Base-by-base conservation (phyloP, 371 early-diverging fungal species). In the Paraphysoderma sedebokerense region DNA sequence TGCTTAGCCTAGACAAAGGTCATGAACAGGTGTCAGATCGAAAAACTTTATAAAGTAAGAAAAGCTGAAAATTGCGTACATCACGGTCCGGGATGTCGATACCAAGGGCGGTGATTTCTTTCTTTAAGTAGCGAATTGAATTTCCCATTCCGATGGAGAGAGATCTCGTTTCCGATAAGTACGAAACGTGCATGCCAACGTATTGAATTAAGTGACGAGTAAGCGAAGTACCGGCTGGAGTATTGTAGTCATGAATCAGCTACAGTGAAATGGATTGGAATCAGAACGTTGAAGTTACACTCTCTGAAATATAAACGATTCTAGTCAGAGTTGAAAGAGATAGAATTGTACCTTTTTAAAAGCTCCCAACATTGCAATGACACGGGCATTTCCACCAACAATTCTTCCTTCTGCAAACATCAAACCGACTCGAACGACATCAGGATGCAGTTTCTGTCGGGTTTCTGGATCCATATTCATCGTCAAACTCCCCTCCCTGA, bases 71-170 rank as follows among this genome's bases (percentile, higher is more conserved):
- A 13, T 2, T 30, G 47, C 62, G 51, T 73, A 81, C 88, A 51
- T 84, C 85, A 31, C 81, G 82, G 47, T 95, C 98, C 1, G 83
- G 67, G 37, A 84, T 61, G 38, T 84, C 85, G 30, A 74, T 55
- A 44, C 74, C 66, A n/a, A 79, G 56, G n/a, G 61, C 59, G 19
- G 76, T 57, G 45, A 96, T 87, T 53, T 87, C 84, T 52, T 74
- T 70, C 66, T 93, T 93, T 50, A 97, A 65, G 63, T 78, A 81
- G 47, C 93, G 77, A 53, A 96, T 89, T 31, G 92, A 90, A 37
- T 84, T 86, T 51, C 83, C 84, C 93, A 96, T 95, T 59, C 85
- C 82, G 24, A 89, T 74, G 15, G 89, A 80, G 75, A 95, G 75
- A n/a, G 87, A 82, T 29, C 88, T 70, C 29, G 76, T 76, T 38